Base-by-base conservation (phyloP, 1,139 yeast genomes). In the Scheffersomyces cryptocercus region DNA sequence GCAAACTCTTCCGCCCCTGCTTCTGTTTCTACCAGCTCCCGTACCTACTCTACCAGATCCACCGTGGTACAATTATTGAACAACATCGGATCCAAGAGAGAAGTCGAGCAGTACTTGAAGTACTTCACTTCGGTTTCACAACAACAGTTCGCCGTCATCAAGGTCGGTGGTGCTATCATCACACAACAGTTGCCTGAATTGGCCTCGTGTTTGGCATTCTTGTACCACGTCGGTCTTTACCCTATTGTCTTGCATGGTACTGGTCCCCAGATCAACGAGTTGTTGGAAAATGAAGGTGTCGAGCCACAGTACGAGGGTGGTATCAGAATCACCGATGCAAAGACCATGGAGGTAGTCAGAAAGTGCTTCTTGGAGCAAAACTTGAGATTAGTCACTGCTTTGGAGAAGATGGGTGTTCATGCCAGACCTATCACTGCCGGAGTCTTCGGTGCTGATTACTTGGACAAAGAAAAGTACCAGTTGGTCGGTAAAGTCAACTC, bases 371-470 rank as follows among this genome's bases (percentile, higher is more conserved):
- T 93, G 56, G 97, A 93, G 67, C 99, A 93, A 68, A 93, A 93
- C 70, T 79, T 95, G 62, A 85, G 91, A 60, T 77, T 93, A 45
- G 99, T 95, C 26, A 95, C 97, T 42, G 99, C 99, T 30, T 77
- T 93, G 50, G 99, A 95, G 67, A 84, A 88, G 64, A 81, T 89
- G 80, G 99, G 99, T 38, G 99, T 95, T 43, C 93, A 90, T 53
- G 98, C 99, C 15, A 84, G 99, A 68, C 99, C 99, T 43, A 93
- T 93, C 59, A 93, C 98, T 38, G 95, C 96, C 35, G 99, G 99
- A 57, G 99, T 95, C 12, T 95, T 93, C 69, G 82, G 85, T 45
- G 99, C 99, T 40, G 90, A 89, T 39, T 93, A 89, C 65, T 77
- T 93, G 54, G 97, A 93, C 64, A 79, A 89, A 66, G 90, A 85